Evolutionary conservation across 2,329 filamentous ascomycete species (phyloP).

Genomic region (Pestalotiopsis sp.): DNA sequence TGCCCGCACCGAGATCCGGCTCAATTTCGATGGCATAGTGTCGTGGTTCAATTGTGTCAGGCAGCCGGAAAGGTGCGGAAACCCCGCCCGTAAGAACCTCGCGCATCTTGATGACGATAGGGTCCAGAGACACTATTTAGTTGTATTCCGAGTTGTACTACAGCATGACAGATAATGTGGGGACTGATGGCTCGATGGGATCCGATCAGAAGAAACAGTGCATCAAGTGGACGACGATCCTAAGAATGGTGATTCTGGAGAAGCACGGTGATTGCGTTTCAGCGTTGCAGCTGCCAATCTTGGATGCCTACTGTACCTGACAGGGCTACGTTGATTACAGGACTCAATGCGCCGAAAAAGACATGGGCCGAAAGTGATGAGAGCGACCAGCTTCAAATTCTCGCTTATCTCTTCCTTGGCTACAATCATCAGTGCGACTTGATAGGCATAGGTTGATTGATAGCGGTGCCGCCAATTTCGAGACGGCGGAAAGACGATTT

Average conservation of each 20-base stretch:
- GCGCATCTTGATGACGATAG: constrained; percentile 5
- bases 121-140: neutral
- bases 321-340: neutral
- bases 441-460: neutral
- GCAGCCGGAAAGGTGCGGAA: constrained; percentile 9
- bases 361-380: neutral
- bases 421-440: neutral
- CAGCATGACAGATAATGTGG: neutral
- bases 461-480: neutral
- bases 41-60: neutral
- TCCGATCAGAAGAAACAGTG: neutral
- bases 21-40: constrained; percentile 14
- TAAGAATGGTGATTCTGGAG: neutral
- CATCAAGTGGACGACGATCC: neutral
- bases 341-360: no score
- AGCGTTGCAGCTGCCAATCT: neutral
- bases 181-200: neutral
- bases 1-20: neutral
- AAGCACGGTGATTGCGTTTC: neutral
- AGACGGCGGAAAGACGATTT: no score
- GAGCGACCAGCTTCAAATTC: neutral
- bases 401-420: neutral
- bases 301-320: neutral
- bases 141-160: neutral
- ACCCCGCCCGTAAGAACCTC: neutral